Conservation (phyloP, 2,329 filamentous ascomycete species). For the Trichoderma koningii region DNA sequence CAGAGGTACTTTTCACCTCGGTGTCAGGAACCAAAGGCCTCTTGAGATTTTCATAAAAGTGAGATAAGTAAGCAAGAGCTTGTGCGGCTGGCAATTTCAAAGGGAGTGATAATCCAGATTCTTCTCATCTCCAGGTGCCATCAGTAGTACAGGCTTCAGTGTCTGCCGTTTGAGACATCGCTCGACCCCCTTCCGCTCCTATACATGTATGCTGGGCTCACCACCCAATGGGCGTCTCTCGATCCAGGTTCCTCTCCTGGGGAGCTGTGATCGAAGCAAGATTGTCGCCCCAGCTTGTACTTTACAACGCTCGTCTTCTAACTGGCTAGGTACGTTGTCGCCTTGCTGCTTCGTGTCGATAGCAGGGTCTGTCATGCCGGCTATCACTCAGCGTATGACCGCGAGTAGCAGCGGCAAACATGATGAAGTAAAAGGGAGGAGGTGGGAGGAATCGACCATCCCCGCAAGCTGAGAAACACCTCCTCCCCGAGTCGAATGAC, state of each 20-base stretch:
- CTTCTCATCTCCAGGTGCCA: not conserved
- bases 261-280: not conserved
- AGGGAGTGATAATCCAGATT: not conserved
- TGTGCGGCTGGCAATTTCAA: not conserved
- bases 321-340: not conserved
- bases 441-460: too few species aligned
- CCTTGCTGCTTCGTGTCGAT: too few species aligned
- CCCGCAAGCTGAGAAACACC: too few species aligned
- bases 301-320: too few species aligned
- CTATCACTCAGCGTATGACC: not conserved
- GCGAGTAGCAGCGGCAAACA: too few species aligned
- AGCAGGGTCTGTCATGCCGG: not conserved
- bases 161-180: slow-evolving; percentile 1
- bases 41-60: not conserved
- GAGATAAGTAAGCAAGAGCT: not conserved
- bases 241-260: slow-evolving; percentile 2
- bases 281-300: not conserved
- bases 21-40: not conserved
- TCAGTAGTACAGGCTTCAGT: not conserved
- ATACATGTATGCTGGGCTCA: not conserved
- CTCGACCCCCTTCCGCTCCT: not conserved
- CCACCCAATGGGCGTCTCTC: slow-evolving; percentile 9
- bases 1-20: not conserved
- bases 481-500: not conserved
- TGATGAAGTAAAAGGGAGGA: too few species aligned